Evolutionary conservation across 768 basidiomycete genomes (phyloP), one percentile per base, ranked within the genome.

Genomic region (Suillus luteus): DNA sequence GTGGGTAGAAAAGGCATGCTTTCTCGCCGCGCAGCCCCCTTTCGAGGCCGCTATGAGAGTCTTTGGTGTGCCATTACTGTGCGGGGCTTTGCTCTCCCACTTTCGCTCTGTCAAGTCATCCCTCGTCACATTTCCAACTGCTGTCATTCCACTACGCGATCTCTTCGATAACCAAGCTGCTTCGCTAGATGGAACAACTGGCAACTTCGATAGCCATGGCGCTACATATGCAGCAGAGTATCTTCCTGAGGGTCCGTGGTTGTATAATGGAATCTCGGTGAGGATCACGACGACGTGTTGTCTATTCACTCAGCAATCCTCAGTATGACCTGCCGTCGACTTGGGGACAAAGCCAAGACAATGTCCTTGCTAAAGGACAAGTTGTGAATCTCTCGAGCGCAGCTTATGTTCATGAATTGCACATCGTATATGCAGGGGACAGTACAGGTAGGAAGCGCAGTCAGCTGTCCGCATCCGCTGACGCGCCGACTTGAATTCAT

Each of bases 391-490:
- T 81, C 22, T 60, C 69, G 9, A 59, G 70, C 0, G 69, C 73
- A n/a, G 77, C 76, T 0, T 76, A 70, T 64, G 74, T 78, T 1
- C 84, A 85, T 63, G 77, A 85, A 63, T 68, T 86, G 31, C 82
- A 84, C 62, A 73, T 84, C 58, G 65, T 84, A 12, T 85, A 84
- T 66, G 76, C 81, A 24, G 81, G 80, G 31, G 81, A 81, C 55
- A 77, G 75, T 7, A 62, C 51, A 1, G 69, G 74, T n/a, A 64
- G 80, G 78, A 49, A 60, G 77, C 65, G 38, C 35, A n/a, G 37
- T 17, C 54, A 48, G n/a, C 55, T 48, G 49, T 24, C 43, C 41
- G 24, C 14, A 44, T 14, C 15, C n/a, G 31, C 7, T 48, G 15
- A 19, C n/a, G n/a, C 5, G 1, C 9, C 31, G 66, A 17, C 64